These are phyloP conservation scores for Ceratocystis lukuohia DNA, from an alignment of 2,329 filamentous ascomycete genomes.

Conservation along the genomic window DNA sequence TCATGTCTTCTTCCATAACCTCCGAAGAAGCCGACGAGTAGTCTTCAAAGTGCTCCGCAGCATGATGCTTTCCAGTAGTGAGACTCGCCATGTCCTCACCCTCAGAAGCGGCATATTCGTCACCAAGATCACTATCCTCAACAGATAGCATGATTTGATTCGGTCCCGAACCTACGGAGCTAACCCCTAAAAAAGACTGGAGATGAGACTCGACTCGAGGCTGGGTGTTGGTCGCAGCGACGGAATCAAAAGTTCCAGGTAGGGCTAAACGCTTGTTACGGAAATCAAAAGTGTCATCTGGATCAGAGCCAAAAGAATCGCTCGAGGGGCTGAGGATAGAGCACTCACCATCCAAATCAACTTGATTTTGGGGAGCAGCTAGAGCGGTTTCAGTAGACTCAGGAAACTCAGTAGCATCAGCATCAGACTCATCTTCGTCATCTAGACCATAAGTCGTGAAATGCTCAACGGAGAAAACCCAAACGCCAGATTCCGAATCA, in stretches of 20 bases:
- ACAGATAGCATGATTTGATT: constrained; percentile 45
- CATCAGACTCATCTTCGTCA: constrained; percentile 55
- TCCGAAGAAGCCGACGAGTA: constrained; percentile 15
- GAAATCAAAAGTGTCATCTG: constrained; percentile 46
- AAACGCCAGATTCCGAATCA: constrained; percentile 64
- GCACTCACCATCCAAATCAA: constrained; percentile 27
- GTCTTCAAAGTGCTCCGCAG: constrained; percentile 51
- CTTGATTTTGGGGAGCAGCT: background rate
- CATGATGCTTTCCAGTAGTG: constrained; percentile 58
- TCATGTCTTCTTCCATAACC: constrained; percentile 11
- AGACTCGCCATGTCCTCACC: constrained; percentile 66
- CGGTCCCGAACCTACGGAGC: constrained; percentile 70
- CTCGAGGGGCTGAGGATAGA: constrained; percentile 15
- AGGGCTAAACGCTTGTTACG: constrained; percentile 38
- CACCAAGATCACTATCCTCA: constrained; percentile 51
- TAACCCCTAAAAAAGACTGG: constrained; percentile 84
- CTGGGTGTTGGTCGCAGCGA: constrained; percentile 38
- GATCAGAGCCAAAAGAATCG: constrained; percentile 22
- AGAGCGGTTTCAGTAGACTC: background rate
- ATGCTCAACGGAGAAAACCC: constrained; percentile 89
- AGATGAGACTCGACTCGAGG: constrained; percentile 23
- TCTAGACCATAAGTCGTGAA: constrained; percentile 92
- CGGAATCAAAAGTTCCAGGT: constrained; percentile 65
- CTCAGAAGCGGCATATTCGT: constrained; percentile 63
- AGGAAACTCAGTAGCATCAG: background rate